These are phyloP conservation scores for Colletotrichum lentis DNA, from an alignment of 2,329 filamentous ascomycete genomes.

Conservation along the genomic window DNA sequence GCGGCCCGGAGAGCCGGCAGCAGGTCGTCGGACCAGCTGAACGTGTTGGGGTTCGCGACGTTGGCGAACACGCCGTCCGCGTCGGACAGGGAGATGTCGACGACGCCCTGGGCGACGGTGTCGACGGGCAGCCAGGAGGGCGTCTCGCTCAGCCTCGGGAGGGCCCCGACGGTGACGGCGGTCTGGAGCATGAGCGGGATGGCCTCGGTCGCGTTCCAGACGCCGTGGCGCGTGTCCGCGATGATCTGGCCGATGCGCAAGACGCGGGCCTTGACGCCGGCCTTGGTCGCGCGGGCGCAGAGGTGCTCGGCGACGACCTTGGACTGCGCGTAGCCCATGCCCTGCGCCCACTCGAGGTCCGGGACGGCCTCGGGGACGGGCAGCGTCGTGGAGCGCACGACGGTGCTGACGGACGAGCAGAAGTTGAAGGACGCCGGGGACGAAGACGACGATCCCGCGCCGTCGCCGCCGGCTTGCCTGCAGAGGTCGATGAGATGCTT, in stretches of 20 bases:
- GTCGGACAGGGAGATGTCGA: slow-evolving; percentile 49
- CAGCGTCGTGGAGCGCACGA: slow-evolving; percentile 45
- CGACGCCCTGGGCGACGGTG: slow-evolving; percentile 51
- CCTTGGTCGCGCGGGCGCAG: slow-evolving; percentile 45
- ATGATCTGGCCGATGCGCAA: slow-evolving; percentile 61
- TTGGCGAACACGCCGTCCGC: slow-evolving; percentile 53
- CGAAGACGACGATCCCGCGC: slow-evolving; percentile 2
- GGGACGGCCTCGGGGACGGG: slow-evolving; percentile 49
- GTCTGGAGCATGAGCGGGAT: slow-evolving; percentile 61
- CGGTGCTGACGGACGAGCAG: slow-evolving; percentile 59
- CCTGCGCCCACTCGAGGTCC: slow-evolving; percentile 50
- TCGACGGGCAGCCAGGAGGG: slow-evolving; percentile 58
- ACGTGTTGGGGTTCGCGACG: slow-evolving; percentile 56
- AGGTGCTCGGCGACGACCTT: slow-evolving; percentile 53
- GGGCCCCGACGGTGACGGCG: slow-evolving; percentile 52
- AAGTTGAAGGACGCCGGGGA: slow-evolving; percentile 53
- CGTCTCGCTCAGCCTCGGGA: slow-evolving; percentile 57
- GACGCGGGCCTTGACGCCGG: slow-evolving; percentile 47
- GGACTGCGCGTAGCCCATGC: slow-evolving; percentile 55
- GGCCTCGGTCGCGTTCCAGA: slow-evolving; percentile 62
- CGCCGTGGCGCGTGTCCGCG: slow-evolving; percentile 55
- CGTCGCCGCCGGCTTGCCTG: slow-evolving; percentile 25
- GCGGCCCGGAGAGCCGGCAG: slow-evolving; percentile 56
- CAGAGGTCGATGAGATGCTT: slow-evolving; percentile 54
- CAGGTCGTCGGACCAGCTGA: slow-evolving; percentile 60